Evolutionary conservation across 2,329 filamentous ascomycete genomes (phyloP).

Genomic region (Hymenotorrendiella dingleyae): DNA sequence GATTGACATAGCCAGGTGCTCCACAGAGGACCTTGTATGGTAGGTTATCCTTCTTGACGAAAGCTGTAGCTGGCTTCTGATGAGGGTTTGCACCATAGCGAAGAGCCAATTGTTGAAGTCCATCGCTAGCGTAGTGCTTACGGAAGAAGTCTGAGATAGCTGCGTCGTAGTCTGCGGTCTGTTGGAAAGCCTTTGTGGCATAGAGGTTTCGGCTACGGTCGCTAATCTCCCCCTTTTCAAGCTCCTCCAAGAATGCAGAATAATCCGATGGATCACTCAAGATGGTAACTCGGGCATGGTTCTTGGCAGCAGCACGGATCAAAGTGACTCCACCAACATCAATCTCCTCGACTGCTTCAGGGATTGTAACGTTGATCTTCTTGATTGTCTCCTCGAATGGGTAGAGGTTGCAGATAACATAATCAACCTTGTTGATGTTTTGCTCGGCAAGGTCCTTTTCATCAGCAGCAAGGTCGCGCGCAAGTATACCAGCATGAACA

Average conservation of each 20-base stretch:
- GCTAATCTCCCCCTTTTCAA: constrained; percentile 79
- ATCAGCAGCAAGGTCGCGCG: constrained; percentile 88
- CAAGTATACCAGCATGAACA: constrained; percentile 74
- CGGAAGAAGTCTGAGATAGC: constrained; percentile 97
- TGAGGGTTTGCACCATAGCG: constrained; percentile 97
- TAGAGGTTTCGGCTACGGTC: constrained; percentile 82
- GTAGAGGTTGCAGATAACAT: constrained; percentile 96
- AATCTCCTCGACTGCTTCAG: constrained; percentile 96
- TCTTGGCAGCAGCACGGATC: constrained; percentile 94
- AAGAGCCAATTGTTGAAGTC: constrained; percentile 75
- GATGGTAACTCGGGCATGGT: constrained; percentile 92
- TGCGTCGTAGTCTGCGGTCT: constrained; percentile 93
- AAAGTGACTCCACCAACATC: constrained; percentile 97
- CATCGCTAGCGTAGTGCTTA: constrained; percentile 86
- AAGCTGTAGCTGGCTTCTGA: constrained; percentile 93
- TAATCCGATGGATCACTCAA: constrained; percentile 93
- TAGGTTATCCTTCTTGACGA: constrained; percentile 62
- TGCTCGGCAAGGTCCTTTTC: constrained; percentile 95
- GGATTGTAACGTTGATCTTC: constrained; percentile 93
- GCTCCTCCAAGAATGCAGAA: constrained; percentile 84
- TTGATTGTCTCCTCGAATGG: constrained; percentile 98
- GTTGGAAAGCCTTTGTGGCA: constrained; percentile 95
- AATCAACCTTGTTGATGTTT: constrained; percentile 93
- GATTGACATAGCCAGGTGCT: constrained; percentile 92
- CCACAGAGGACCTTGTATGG: constrained; percentile 95